These are phyloP conservation scores for Pleurotus cornucopiae DNA, from an alignment of 768 basidiomycete species.

Conservation along the genomic window DNA sequence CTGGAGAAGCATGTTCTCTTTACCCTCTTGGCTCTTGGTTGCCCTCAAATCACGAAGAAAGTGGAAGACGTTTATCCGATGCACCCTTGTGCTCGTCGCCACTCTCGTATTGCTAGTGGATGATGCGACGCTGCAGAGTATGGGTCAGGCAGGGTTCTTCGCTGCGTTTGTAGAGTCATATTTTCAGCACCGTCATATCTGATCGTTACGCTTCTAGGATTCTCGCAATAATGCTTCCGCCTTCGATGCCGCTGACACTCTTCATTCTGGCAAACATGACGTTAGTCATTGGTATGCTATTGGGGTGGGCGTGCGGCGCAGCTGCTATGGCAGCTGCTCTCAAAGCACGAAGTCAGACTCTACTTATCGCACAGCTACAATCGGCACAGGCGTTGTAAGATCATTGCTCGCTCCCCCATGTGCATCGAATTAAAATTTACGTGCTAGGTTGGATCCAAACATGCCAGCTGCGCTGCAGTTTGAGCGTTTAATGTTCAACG, in stretches of 20 bases:
- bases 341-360: constrained; percentile 28
- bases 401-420: neutral
- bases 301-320: constrained; percentile 44
- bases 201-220: neutral
- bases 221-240: neutral
- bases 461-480: constrained; percentile 19
- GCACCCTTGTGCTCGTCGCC: constrained; percentile 27
- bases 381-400: constrained; percentile 31
- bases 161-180: constrained; percentile 20
- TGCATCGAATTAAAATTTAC: too few species aligned
- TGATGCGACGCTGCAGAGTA: constrained; percentile 21
- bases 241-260: constrained; percentile 1
- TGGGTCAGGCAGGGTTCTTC: constrained; percentile 41
- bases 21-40: constrained; percentile 24
- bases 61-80: constrained; percentile 37
- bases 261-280: constrained; percentile 17
- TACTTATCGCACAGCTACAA: constrained; percentile 30
- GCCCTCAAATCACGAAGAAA: constrained; percentile 29
- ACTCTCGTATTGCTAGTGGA: constrained; percentile 32
- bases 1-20: neutral
- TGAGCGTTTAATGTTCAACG: constrained; percentile 29
- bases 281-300: constrained; percentile 38
- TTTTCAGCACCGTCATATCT: neutral
- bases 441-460: constrained; percentile 17
- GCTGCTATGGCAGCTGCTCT: constrained; percentile 39